A percentile compares a stretch with the other conserved stretches of the same genome.
These are phyloP conservation scores for Orbilia javanica DNA, from an alignment of 2,329 filamentous ascomycete genomes.

Conservation along the genomic window DNA sequence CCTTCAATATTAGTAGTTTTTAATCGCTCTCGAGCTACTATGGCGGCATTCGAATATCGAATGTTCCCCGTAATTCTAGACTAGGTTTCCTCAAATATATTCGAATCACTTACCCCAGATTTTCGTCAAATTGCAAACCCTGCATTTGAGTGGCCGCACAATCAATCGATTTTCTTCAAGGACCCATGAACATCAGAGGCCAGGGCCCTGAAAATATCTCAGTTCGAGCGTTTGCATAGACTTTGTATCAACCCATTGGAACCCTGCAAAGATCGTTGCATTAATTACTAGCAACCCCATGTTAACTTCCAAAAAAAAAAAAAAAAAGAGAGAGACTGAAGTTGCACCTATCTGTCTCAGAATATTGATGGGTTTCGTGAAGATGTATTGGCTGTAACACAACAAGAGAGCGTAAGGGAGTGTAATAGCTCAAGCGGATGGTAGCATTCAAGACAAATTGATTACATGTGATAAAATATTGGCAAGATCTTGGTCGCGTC, in stretches of 20 bases:
- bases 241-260: conserved; percentile 1
- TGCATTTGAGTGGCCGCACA: conserved; percentile 2
- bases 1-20: too few species aligned
- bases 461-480: neutral
- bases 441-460: neutral
- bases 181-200: neutral
- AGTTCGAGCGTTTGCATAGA: conserved; percentile 20
- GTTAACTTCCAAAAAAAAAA: neutral
- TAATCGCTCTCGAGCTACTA: conserved; percentile 1
- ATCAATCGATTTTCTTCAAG: neutral
- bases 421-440: neutral
- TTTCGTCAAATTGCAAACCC: conserved; percentile 14
- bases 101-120: conserved; percentile 26
- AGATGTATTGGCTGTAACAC: neutral
- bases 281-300: conserved; percentile 16
- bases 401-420: neutral
- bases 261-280: conserved; percentile 19
- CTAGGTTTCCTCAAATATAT: conserved; percentile 13
- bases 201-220: conserved; percentile 32
- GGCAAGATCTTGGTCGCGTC: neutral
- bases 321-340: too few species aligned
- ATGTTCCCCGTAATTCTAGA: neutral
- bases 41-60: too few species aligned
- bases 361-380: conserved; percentile 17
- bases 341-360: conserved; percentile 28